Evolutionary conservation across 2,329 filamentous ascomycete species (phyloP).

Genomic region (Curvularia lunata): DNA sequence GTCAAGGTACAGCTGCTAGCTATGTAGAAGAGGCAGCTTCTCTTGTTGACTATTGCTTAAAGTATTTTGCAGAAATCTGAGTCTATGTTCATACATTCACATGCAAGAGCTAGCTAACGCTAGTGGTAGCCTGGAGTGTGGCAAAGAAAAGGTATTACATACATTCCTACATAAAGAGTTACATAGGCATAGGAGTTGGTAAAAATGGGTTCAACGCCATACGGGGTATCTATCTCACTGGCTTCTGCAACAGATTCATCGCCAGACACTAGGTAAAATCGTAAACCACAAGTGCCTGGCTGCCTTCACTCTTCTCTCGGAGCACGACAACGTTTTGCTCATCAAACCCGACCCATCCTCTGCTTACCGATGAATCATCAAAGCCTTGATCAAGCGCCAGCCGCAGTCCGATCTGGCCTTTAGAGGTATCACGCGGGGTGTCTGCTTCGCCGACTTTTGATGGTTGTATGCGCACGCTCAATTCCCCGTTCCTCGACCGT

Average conservation of each 20-base stretch:
- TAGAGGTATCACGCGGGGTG: slow-evolving; percentile 29
- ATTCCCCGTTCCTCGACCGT: slow-evolving; percentile 52
- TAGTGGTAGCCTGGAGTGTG: background rate
- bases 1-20: background rate
- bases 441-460: slow-evolving; percentile 37
- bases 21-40: background rate
- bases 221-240: slow-evolving; percentile 4
- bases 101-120: background rate
- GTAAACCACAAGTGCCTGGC: slow-evolving; percentile 80
- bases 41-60: background rate
- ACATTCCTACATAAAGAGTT: background rate
- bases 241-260: background rate
- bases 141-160: background rate
- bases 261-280: slow-evolving; percentile 71
- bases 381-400: slow-evolving; percentile 45
- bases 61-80: background rate
- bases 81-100: background rate
- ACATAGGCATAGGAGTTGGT: background rate
- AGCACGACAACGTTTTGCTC: slow-evolving; percentile 90
- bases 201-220: background rate
- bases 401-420: slow-evolving; percentile 40
- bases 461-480: slow-evolving; percentile 62
- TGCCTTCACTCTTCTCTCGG: slow-evolving; percentile 70
- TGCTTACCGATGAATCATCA: slow-evolving; percentile 53
- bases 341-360: slow-evolving; percentile 82